A percentile compares a stretch with the other conserved stretches of the same genome.
phyloP scores from a whole-genome alignment of 75 land plant genomes.

The Pinus taeda region DNA sequence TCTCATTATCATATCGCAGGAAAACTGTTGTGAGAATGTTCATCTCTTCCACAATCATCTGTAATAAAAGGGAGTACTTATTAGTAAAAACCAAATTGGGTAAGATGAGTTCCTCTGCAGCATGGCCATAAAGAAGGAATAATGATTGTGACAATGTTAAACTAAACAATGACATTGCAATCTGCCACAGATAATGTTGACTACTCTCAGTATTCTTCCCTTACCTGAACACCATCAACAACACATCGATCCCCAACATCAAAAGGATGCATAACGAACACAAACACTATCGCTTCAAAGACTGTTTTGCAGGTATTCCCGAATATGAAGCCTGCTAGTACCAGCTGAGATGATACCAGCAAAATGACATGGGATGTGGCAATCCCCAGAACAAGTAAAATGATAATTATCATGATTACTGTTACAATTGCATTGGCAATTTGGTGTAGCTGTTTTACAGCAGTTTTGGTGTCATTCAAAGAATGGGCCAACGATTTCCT shows the following conservation, averaged over 20 bases:
- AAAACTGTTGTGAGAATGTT: constrained; percentile 64
- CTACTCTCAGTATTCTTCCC: neutral
- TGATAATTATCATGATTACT: constrained; percentile 30
- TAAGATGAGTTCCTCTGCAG: neutral
- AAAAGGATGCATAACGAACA: constrained; percentile 68
- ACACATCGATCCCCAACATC: constrained; percentile 78
- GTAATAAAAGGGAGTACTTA: constrained; percentile 1
- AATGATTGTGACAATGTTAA: neutral
- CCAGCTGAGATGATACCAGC: constrained; percentile 51
- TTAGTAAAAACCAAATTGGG: neutral
- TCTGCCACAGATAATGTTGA: too few species aligned
- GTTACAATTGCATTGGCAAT: constrained; percentile 29
- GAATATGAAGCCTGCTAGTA: constrained; percentile 57
- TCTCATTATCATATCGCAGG: constrained; percentile 63
- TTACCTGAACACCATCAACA: constrained; percentile 65
- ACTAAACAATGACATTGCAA: neutral
- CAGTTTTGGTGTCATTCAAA: constrained; percentile 67
- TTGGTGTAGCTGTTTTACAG: constrained; percentile 56
- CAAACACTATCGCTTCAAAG: constrained; percentile 70
- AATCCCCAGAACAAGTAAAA: constrained; percentile 51
- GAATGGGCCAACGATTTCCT: constrained; percentile 49
- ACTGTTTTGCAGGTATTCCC: constrained; percentile 50
- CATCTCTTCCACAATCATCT: constrained; percentile 78
- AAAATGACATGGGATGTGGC: constrained; percentile 52
- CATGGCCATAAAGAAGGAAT: neutral